Percentiles rank a stretch among this genome's conserved stretches.
phyloP scores from a whole-genome alignment of 108 stramenopile genomes.

The Licmophora abbreviata region DNA sequence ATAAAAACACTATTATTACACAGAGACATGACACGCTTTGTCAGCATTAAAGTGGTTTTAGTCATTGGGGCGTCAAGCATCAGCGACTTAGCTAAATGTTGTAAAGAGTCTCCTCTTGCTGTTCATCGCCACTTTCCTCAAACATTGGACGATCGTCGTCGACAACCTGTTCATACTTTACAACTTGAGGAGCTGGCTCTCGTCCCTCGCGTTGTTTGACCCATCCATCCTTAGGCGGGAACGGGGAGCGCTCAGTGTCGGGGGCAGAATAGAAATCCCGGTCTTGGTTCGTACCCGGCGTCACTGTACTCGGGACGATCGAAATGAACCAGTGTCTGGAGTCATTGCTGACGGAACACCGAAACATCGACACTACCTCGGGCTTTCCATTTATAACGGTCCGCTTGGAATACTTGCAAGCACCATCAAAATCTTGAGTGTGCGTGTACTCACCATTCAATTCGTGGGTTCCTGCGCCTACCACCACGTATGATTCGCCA shows the following conservation, averaged over 20 bases:
- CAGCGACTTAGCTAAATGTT: no score
- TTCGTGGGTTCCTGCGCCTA: constrained; percentile 59
- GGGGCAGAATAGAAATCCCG: constrained; percentile 79
- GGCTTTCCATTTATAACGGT: constrained; percentile 44
- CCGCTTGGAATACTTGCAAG: constrained; percentile 43
- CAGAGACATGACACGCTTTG: no score
- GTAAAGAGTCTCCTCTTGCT: no score
- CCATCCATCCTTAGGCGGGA: constrained; percentile 41
- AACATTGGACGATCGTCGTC: not conserved
- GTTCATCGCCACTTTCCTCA: not conserved
- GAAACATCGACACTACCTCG: constrained; percentile 42
- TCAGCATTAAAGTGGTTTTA: no score
- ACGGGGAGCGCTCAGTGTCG: constrained; percentile 10
- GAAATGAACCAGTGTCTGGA: constrained; percentile 86
- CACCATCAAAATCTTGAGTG: constrained; percentile 55
- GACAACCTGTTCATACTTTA: not conserved
- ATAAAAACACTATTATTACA: no score
- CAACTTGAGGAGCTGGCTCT: constrained; percentile 25
- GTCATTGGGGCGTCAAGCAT: no score
- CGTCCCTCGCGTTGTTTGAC: constrained; percentile 30
- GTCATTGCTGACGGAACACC: constrained; percentile 79
- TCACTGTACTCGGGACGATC: constrained; percentile 57
- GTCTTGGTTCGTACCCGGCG: constrained; percentile 76
- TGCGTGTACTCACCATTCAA: constrained; percentile 72
- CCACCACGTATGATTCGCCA: constrained; percentile 33